Evolutionary conservation across 1,284 basidiomycete genomes (phyloP).

Genomic region (Apiotrichum gamsii): DNA sequence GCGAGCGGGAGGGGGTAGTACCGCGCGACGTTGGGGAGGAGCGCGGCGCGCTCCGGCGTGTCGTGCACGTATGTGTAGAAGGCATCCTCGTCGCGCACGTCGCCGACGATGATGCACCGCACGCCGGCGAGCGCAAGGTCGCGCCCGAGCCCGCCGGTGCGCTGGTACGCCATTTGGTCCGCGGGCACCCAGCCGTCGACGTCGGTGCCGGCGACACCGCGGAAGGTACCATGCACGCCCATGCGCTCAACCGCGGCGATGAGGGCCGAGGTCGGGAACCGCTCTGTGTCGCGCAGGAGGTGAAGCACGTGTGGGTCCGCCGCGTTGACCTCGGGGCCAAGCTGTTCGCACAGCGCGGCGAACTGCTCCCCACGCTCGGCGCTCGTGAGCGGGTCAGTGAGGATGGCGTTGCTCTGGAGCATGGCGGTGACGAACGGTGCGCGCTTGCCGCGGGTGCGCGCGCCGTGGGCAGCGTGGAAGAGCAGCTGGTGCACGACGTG

Average conservation of each 20-base stretch:
- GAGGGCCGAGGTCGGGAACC: constrained; percentile 53
- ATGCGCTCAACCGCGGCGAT: constrained; percentile 54
- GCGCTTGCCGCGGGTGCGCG: constrained; percentile 5
- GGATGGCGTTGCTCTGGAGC: constrained; percentile 65
- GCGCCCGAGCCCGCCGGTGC: constrained; percentile 55
- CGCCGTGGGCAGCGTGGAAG: constrained; percentile 59
- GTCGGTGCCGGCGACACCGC: constrained; percentile 58
- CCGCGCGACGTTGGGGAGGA: constrained; percentile 56
- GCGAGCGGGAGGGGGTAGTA: constrained; percentile 57
- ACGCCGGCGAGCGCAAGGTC: constrained; percentile 58
- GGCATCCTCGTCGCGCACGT: constrained; percentile 59
- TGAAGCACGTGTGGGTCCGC: constrained; percentile 52
- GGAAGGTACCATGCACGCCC: constrained; percentile 57
- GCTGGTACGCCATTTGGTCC: constrained; percentile 60
- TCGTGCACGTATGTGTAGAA: constrained; percentile 63
- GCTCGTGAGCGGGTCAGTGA: constrained; percentile 51
- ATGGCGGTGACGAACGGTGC: constrained; percentile 62
- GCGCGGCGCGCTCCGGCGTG: constrained; percentile 51
- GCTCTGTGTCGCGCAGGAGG: constrained; percentile 52
- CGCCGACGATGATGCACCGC: constrained; percentile 58
- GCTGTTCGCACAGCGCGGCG: constrained; percentile 54
- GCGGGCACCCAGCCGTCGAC: constrained; percentile 52
- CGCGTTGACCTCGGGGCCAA: constrained; percentile 54
- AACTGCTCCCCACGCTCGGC: constrained; percentile 59
- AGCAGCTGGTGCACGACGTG: constrained; percentile 69